Conservation (phyloP, 257 asterid species). For the Rehmannia glutinosa region DNA sequence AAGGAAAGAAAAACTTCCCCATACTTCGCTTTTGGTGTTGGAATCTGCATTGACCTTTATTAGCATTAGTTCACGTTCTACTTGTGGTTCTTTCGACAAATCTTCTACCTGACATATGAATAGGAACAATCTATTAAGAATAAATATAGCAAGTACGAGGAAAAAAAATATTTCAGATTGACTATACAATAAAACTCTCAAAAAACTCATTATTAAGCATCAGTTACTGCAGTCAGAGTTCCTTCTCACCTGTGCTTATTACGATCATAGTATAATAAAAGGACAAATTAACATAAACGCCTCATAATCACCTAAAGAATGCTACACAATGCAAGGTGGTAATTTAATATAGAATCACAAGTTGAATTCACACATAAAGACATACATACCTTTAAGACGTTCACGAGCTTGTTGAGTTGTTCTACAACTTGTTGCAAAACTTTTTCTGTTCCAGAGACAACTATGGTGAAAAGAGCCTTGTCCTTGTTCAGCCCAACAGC, state of each 20-base stretch:
- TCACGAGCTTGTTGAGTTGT: conserved; percentile 81
- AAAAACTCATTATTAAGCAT: neutral
- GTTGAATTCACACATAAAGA: neutral
- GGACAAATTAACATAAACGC: neutral
- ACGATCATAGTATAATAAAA: neutral
- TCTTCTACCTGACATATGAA: conserved; percentile 65
- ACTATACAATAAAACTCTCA: neutral
- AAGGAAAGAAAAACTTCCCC: neutral
- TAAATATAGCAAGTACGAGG: neutral
- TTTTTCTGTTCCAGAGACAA: conserved; percentile 76
- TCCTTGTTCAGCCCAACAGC: conserved; percentile 88
- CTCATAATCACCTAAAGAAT: neutral
- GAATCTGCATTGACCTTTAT: conserved; percentile 68
- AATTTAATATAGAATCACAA: neutral
- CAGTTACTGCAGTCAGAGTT: neutral
- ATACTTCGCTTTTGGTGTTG: conserved; percentile 66
- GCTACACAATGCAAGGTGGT: neutral
- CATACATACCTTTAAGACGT: conserved; percentile 61
- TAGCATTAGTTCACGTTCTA: conserved; percentile 89
- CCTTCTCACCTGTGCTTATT: neutral
- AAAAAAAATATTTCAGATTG: neutral
- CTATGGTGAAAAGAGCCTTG: conserved; percentile 84
- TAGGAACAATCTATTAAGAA: conserved; percentile 9
- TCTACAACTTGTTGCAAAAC: conserved; percentile 71
- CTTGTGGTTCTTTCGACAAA: conserved; percentile 70